Conservation (phyloP, 768 basidiomycete genomes). For the Tulasnella calospora region DNA sequence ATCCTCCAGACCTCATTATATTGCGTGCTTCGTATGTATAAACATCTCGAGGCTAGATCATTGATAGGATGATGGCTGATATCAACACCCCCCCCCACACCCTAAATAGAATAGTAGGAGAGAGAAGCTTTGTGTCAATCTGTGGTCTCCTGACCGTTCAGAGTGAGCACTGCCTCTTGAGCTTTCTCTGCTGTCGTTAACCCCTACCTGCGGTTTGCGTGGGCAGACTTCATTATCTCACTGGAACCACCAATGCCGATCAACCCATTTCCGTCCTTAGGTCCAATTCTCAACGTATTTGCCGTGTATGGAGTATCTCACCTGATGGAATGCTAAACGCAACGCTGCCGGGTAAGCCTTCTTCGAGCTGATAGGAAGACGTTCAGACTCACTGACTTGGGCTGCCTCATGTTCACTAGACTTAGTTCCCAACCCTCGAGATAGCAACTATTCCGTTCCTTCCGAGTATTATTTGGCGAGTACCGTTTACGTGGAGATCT, state of each 20-base stretch:
- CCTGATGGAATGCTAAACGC: background rate
- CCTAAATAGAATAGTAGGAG: too few species aligned
- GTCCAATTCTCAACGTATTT: background rate
- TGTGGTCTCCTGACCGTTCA: background rate
- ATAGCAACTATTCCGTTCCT: background rate
- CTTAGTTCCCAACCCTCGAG: background rate
- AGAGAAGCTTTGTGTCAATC: too few species aligned
- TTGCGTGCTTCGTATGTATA: background rate
- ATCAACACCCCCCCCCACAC: too few species aligned
- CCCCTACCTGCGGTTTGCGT: background rate
- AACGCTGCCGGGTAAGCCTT: background rate
- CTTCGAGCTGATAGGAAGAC: background rate
- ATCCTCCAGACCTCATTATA: background rate
- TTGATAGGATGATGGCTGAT: background rate
- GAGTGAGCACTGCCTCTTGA: background rate
- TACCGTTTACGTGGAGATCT: background rate
- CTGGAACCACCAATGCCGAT: background rate
- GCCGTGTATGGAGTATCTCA: background rate
- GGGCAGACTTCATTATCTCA: background rate
- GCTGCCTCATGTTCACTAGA: background rate
- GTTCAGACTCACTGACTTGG: background rate
- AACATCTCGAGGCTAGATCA: background rate
- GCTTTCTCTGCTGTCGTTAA: background rate
- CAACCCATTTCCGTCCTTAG: background rate
- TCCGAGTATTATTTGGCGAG: background rate